Evolutionary conservation across 495 filamentous ascomycete species (phyloP), one percentile per base, ranked within the genome.

Genomic region (Trichoderma parareesei): DNA sequence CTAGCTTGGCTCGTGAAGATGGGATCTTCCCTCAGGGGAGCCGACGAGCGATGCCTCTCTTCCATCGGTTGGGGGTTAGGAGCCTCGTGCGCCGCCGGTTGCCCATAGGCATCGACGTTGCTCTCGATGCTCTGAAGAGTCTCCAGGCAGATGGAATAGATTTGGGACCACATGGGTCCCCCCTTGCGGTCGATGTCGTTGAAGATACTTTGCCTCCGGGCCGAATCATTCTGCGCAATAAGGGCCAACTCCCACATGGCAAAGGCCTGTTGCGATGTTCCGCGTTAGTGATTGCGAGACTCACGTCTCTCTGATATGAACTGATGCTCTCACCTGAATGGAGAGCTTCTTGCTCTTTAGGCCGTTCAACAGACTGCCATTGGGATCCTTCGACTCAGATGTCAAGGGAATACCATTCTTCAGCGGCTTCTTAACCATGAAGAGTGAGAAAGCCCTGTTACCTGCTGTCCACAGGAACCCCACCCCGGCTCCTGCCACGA

Each of bases 201-300:
- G 76, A 91, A 97, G 63, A 98, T 91, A 20, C 84, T 81, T 71
- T 88, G 90, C 33, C 94, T 85, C 38, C 95, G 85, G 9, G 84
- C 83, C 10, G 85, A 77, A 65, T 85, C 91, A 41, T 85, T 84
- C 62, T 88, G 81, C 60, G 90, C 86, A 67, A 97, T 95, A 65
- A 88, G 82, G 38, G 83, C 81, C 20, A 98, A 80, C 72, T 98
- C 94, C 90, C 92, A 95, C 77, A 96, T 91, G 35, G 94, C 93
- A 72, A 93, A 93, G 4, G 84, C 77, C 77, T 91, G 78, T 11
- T 2, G 60, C 38, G 53, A 61, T 13, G 38, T 18, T 42, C 2
- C 38, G 8, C 6, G 35, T 40, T 10, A 38, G 20, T 16, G 35
- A 7, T 9, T 4, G 10, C 38, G 11, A 40, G 27, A 41, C 53